These are phyloP conservation scores for Pezicula radicicola DNA, from an alignment of 2,329 filamentous ascomycete genomes.

Conservation along the genomic window DNA sequence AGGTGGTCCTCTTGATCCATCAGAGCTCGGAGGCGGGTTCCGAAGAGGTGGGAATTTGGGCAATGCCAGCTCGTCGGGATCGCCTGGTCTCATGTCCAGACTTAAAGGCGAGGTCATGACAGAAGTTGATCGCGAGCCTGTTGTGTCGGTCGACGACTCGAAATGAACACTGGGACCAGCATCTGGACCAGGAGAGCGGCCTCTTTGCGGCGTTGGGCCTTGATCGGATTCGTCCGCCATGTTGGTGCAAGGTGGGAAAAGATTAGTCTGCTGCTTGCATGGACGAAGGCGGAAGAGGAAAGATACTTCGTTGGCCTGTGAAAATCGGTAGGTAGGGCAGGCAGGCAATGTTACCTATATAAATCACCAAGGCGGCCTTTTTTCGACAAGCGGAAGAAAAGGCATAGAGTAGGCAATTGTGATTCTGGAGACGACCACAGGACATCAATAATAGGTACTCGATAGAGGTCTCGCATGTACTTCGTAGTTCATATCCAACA, in stretches of 20 bases:
- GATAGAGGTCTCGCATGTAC: too few relatives aligned
- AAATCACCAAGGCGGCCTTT: too few relatives aligned
- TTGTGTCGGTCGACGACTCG: conserved; percentile 20
- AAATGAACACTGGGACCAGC: conserved; percentile 14
- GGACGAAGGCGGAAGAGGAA: background rate
- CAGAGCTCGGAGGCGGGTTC: conserved; percentile 11
- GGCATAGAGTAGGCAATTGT: too few relatives aligned
- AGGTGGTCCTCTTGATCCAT: conserved; percentile 15
- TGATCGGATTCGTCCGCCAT: conserved; percentile 28
- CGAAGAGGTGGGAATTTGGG: conserved; percentile 26
- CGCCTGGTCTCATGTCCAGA: conserved; percentile 19
- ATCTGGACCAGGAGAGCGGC: conserved; percentile 17
- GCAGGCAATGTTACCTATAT: too few relatives aligned
- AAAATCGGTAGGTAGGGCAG: too few relatives aligned
- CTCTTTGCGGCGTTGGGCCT: conserved; percentile 11
- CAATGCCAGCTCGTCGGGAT: conserved; percentile 15
- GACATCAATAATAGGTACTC: too few relatives aligned
- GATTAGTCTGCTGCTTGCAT: background rate
- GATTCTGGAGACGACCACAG: too few relatives aligned
- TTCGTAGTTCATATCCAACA: too few relatives aligned
- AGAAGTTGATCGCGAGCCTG: conserved; percentile 25
- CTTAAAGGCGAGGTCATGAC: conserved; percentile 29
- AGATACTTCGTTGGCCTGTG: too few relatives aligned
- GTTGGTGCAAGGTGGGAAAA: conserved; percentile 5
- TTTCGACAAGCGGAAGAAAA: too few relatives aligned